These are phyloP conservation scores for Glebionis coronaria DNA, from an alignment of 129 eudicot genomes.

Conservation along the genomic window DNA sequence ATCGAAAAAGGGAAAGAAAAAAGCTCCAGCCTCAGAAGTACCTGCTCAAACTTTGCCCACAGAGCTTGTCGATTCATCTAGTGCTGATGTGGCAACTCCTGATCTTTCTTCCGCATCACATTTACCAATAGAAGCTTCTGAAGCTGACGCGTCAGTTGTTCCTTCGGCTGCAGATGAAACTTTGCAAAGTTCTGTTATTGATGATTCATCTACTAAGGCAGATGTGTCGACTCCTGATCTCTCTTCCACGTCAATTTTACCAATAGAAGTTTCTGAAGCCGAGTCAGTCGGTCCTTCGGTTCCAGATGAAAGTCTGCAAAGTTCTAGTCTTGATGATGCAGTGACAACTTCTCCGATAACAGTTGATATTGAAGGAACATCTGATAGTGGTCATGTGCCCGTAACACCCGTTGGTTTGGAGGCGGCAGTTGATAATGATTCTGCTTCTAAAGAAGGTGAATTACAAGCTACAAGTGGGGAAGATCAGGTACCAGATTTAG, in stretches of 20 bases:
- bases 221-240: conserved; percentile 30
- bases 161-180: conserved; percentile 25
- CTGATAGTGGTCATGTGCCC: conserved; percentile 24
- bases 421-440: conserved; percentile 21
- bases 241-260: conserved; percentile 23
- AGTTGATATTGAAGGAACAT: conserved; percentile 26
- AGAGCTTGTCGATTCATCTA: conserved; percentile 30
- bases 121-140: conserved; percentile 36
- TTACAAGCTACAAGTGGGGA: conserved; percentile 38
- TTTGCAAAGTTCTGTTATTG: conserved; percentile 14
- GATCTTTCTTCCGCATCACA: conserved; percentile 12
- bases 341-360: conserved; percentile 24
- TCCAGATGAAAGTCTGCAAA: conserved; percentile 19
- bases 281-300: conserved; percentile 25
- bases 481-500: conserved; percentile 98
- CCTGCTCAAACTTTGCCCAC: background rate
- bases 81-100: conserved; percentile 8
- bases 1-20: conserved; percentile 28
- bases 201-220: conserved; percentile 25
- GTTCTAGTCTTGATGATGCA: conserved; percentile 25
- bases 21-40: conserved; percentile 24
- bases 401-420: conserved; percentile 34
- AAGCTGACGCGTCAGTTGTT: conserved; percentile 21
- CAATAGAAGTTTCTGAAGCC: conserved; percentile 35
- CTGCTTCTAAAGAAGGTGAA: conserved; percentile 35